A percentile compares a stretch with the other conserved stretches of the same genome.
These are phyloP conservation scores for Echites panduratus DNA, from an alignment of 257 asterid species.

Conservation along the genomic window DNA sequence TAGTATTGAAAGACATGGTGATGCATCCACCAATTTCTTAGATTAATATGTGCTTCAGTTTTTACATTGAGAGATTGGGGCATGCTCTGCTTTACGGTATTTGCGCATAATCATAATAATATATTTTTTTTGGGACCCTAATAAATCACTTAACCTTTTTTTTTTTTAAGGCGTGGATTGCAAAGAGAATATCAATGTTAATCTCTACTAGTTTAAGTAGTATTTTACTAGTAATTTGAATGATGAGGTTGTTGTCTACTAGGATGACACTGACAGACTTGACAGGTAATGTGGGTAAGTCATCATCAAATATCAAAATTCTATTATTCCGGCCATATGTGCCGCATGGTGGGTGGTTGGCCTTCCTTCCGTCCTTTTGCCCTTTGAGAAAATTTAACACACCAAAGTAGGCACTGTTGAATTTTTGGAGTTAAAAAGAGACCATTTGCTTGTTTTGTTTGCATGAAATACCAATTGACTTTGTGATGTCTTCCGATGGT, in stretches of 20 bases:
- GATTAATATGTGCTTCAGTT: no score
- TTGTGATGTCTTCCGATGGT: neutral
- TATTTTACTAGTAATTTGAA: neutral
- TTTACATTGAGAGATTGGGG: neutral
- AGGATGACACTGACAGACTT: neutral
- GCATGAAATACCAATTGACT: neutral
- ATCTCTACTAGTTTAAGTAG: no score
- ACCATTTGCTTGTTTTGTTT: neutral
- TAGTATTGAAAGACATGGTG: neutral
- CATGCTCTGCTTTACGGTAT: neutral
- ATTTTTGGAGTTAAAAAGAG: neutral
- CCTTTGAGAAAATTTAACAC: slow-evolving; percentile 4
- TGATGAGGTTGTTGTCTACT: neutral
- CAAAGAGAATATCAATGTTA: neutral
- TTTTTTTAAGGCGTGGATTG: neutral
- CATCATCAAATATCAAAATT: neutral
- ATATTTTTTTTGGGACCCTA: no score
- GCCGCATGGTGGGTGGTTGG: neutral
- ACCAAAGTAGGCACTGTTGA: neutral
- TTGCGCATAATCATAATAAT: no score
- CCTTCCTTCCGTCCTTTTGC: neutral
- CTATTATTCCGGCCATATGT: neutral
- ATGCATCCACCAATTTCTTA: neutral
- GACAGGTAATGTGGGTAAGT: neutral
- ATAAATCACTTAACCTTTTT: no score